Evolutionary conservation across 805 yeast genomes (phyloP), one percentile per base, ranked within the genome.

Genomic region (Candida morakotiae): DNA sequence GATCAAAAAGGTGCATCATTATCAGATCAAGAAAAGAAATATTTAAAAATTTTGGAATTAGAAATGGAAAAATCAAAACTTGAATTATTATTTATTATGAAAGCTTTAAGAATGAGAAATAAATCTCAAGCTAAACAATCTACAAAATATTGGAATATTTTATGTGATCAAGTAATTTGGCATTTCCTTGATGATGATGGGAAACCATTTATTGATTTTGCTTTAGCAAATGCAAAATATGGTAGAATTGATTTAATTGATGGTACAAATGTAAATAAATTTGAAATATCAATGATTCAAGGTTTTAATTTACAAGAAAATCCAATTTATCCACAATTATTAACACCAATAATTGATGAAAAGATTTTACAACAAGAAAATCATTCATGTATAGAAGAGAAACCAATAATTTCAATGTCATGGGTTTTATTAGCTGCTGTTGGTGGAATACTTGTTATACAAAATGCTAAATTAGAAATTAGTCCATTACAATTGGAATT

Each of bases 361-460:
- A 45, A 38, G 1, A 49, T 56, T 5, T 29, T 24, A 7, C 45
- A 38, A 1, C 50, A 55, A 10, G 26, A 28, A 13, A 19, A 27
- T 8, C 35, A 35, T 16, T 31, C 24, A 27, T 23, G 45, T 24
- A 17, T 37, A 21, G 34, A 39, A 18, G 34, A 42, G 9, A 28
- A 9, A n/a, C 63, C 69, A 1, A 47, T 67, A 26, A 43, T 67
- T 3, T 30, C 34, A 6, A 45, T 62, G 48, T 35, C 61, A 9
- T 89, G 98, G 98, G 73, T 77, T n/a, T 76, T 84, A 80, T 75
- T 83, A 36, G 77, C 75, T 38, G 87, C 95, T 0, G 83, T 91
- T 39, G 98, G 96, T 22, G 98, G 98, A 9, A 87, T 89, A 35
- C 75, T 84, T n/a, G 80, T 89, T 17, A 68, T 89, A 61, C 79